Evolutionary conservation across 805 yeast genomes (phyloP).

Genomic region (Teunomyces stri): DNA sequence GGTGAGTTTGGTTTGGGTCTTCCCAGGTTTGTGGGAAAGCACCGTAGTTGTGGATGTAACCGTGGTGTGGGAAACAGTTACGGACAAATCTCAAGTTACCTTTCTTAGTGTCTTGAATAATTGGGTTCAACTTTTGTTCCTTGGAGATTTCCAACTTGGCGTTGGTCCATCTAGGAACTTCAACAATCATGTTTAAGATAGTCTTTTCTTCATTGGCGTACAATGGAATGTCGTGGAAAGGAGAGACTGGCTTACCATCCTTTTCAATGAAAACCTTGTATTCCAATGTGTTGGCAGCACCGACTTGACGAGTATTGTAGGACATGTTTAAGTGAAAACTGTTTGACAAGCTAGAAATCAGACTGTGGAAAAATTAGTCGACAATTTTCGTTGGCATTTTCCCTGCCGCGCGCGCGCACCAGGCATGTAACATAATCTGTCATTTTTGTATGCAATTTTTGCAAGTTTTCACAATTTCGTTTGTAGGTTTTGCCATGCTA

Average conservation of each 20-base stretch:
- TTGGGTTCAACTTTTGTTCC: conserved; percentile 84
- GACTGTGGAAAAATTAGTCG: neutral
- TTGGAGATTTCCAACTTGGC: conserved; percentile 95
- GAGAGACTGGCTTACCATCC: conserved; percentile 91
- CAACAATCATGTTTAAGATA: conserved; percentile 79
- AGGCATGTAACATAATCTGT: neutral
- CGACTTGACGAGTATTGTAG: conserved; percentile 88
- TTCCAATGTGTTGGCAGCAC: conserved; percentile 93
- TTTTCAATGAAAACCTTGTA: conserved; percentile 88
- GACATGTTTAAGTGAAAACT: conserved; percentile 44
- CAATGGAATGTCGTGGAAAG: conserved; percentile 78
- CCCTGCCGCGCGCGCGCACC: neutral
- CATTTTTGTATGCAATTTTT: neutral
- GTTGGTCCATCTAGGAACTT: conserved; percentile 98
- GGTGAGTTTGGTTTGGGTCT: conserved; percentile 58
- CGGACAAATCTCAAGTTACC: conserved; percentile 94
- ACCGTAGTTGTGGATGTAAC: conserved; percentile 97
- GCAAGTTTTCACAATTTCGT: neutral
- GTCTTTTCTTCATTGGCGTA: conserved; percentile 92
- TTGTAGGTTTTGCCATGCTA: neutral
- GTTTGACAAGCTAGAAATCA: neutral
- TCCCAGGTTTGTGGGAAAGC: conserved; percentile 97
- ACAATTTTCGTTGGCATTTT: neutral
- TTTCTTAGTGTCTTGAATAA: conserved; percentile 95
- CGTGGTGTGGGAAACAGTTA: conserved; percentile 98